Percentiles rank a stretch among this genome's conserved stretches.
phyloP scores from a whole-genome alignment of 2,329 filamentous ascomycete genomes.

The Mycosphaerella arachidis region DNA sequence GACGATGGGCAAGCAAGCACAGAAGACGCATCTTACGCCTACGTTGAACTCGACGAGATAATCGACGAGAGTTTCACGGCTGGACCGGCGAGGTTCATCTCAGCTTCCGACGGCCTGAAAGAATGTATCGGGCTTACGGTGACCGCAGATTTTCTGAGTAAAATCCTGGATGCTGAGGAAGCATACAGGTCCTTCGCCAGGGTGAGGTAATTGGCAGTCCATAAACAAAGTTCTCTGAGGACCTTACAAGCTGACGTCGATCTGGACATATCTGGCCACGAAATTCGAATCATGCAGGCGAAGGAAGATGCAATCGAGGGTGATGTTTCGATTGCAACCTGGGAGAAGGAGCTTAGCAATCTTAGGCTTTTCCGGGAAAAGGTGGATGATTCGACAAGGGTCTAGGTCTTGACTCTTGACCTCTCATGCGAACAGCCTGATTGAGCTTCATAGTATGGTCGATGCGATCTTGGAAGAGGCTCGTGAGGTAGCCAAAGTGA shows the following conservation, averaged over 20 bases:
- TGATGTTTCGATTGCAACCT: neutral
- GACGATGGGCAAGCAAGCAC: neutral
- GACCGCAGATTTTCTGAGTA: constrained; percentile 6
- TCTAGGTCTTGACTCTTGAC: neutral
- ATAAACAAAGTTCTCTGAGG: neutral
- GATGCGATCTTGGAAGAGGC: constrained; percentile 11
- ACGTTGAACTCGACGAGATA: constrained; percentile 4
- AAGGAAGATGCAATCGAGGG: neutral
- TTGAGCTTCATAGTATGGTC: constrained; percentile 1
- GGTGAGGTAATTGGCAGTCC: neutral
- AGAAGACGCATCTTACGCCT: neutral
- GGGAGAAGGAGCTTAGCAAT: constrained; percentile 2
- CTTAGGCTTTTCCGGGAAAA: constrained; percentile 6
- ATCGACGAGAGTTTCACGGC: constrained; percentile 12
- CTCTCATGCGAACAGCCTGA: neutral
- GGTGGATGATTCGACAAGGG: neutral
- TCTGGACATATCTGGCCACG: constrained; percentile 5
- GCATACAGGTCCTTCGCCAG: constrained; percentile 5
- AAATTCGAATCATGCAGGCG: neutral
- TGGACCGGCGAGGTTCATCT: constrained; percentile 14
- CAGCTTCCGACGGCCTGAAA: constrained; percentile 14
- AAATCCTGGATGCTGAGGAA: constrained; percentile 8
- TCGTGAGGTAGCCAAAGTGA: constrained; percentile 7
- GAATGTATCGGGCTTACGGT: constrained; percentile 13
- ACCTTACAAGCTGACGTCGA: constrained; percentile 4